Base-by-base conservation (phyloP, 2,329 filamentous ascomycete genomes). In the Aspergillus nomiae region DNA sequence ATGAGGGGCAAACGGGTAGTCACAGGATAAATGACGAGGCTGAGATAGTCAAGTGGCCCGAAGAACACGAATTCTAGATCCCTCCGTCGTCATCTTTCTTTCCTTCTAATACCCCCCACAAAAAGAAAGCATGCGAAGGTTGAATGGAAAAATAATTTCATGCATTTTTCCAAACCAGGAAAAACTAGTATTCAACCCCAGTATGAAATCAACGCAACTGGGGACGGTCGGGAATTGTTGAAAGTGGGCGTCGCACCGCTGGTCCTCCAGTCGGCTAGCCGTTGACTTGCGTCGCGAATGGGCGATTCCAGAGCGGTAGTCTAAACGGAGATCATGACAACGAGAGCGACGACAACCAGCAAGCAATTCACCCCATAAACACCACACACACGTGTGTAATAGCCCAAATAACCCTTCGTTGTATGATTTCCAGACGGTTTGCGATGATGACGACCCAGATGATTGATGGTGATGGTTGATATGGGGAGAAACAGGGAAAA, bases 1-100 rank as follows among this genome's bases (percentile, higher is more conserved):
- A 62, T 63, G 66, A 67, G 65, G 65, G 67, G 62, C 61, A 67
- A 38, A 45, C 56, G 46, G 62, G 62, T 56, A 65, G 65, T 69
- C 67, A 68, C 66, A 66, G 61, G 67, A 54, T 32, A 59, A 34
- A 50, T 50, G 64, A 60, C 69, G 68, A 69, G 66, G 65, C 66
- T 70, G 66, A 65, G 65, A 63, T 51, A 64, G 62, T 65, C 63
- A 61, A 63, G 65, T 62, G 64, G 61, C 56, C 54, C 48, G 54
- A 59, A 45, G 63, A 63, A 63, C 65, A 66, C 63, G 56, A 61
- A 63, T 63, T 46, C 62, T 53, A 67, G 55, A 62, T 36, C 59
- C 65, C 43, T 63, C 45, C 57, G 24, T 59, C 46, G 38, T 60
- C 43, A 46, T 43, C 12, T 28, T 56, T 45, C 28, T 56, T 54